Evolutionary conservation across 2,329 filamentous ascomycete species (phyloP), one percentile per base, ranked within the genome.

Genomic region (Orbilia oligospora): DNA sequence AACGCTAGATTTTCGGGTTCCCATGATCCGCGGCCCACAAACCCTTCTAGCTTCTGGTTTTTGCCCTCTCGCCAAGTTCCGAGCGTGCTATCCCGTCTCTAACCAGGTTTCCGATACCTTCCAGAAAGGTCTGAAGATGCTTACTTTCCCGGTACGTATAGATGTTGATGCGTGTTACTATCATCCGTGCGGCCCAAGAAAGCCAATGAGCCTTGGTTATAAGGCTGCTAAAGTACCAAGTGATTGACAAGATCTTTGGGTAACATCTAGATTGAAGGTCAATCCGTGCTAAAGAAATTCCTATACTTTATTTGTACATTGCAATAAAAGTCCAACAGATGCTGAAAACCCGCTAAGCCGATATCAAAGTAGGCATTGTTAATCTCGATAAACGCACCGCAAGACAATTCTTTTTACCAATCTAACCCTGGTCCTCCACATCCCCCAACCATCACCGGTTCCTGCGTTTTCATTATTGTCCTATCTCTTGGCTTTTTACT

Each of bases 401-500:
- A 36, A 20, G 24, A 22, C 18, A 66, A 18, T 30, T 30, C 6
- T 30, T 16, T 46, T 69, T 64, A 77, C 73, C 73, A 77, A 61
- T 77, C 73, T 30, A 77, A 24, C 5, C 73, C 67, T 3, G 66
- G 66, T 12, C 73, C 67, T 22, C 73, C 73, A 44, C 73, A 77
- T 0, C 73, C 73, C 5, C 73, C 73, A 33, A 66, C 73, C 67
- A 64, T 66, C 38, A 44, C 66, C 10, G 58, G 67, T 36, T 75
- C 53, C 36, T 63, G 9, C 10, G 73, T 77, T 46, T 77, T 77
- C 73, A 77, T 71, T 33, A 77, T 65, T 5, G 51, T 77, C 53
- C 73, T 49, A 24, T 77, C 73, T 22, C 44, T 77, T 12, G 73
- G 73, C 51, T 48, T 71, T 30, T 77, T 77, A 53, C 73, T 77